Evolutionary conservation across 768 basidiomycete species (phyloP).

Genomic region (Leccinum disarticulatum): DNA sequence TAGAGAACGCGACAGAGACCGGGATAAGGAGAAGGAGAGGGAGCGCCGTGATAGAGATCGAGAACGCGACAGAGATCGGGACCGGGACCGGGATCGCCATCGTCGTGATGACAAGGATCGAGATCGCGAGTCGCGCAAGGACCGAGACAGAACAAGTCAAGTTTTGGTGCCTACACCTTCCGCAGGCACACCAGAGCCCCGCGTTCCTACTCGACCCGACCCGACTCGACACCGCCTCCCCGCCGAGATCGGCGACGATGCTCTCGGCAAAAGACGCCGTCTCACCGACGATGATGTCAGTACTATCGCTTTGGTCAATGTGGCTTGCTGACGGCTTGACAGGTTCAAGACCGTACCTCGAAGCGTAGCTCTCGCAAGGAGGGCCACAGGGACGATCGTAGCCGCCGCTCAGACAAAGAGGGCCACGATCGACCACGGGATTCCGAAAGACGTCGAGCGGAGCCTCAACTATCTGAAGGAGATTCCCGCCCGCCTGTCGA

Average conservation of each 20-base stretch:
- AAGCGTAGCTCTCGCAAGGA: constrained; percentile 84
- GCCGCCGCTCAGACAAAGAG: constrained; percentile 70
- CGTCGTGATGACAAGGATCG: constrained; percentile 63
- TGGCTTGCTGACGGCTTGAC: constrained; percentile 15
- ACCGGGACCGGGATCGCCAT: constrained; percentile 46
- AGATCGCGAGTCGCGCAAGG: constrained; percentile 62
- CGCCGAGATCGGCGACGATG: constrained; percentile 53
- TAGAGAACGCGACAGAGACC: constrained; percentile 37
- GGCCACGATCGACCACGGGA: constrained; percentile 65
- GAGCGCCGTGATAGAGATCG: constrained; percentile 42
- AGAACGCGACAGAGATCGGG: constrained; percentile 51
- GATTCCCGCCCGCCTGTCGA: constrained; percentile 54
- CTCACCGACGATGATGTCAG: constrained; percentile 73
- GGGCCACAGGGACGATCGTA: constrained; percentile 71
- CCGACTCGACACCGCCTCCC: constrained; percentile 52
- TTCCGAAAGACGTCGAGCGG: constrained; percentile 63
- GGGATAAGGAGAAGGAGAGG: constrained; percentile 42
- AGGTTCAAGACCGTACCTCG: constrained; percentile 67
- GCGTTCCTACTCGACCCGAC: constrained; percentile 62
- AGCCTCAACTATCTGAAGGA: constrained; percentile 55
- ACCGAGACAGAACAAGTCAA: constrained; percentile 47
- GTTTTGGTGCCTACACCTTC: constrained; percentile 33
- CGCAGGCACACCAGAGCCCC: constrained; percentile 46
- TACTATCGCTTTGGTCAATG: constrained; percentile 8
- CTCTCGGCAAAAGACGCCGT: constrained; percentile 70